phyloP scores from a whole-genome alignment of 257 asterid species.

The Ocimum tenuiflorum region DNA sequence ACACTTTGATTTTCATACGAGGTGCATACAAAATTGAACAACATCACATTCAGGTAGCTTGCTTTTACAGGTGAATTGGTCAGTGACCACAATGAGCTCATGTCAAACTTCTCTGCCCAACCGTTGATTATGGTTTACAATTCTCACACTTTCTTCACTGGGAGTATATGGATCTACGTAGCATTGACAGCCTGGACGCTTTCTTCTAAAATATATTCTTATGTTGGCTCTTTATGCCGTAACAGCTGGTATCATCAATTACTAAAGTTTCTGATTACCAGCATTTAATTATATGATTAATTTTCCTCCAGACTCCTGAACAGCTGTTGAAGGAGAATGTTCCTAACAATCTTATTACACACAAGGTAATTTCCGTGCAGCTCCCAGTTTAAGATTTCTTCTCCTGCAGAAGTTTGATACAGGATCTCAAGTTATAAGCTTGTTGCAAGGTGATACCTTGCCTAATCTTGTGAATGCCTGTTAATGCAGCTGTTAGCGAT shows the following conservation, averaged over 20 bases:
- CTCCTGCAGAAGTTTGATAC: conserved; percentile 17
- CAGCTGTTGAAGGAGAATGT: conserved; percentile 77
- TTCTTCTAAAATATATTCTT: not conserved
- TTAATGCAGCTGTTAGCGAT: conserved; percentile 79
- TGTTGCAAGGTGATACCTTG: conserved; percentile 3
- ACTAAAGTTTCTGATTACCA: conserved; percentile 3
- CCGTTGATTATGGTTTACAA: not conserved
- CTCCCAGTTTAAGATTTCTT: conserved; percentile 5
- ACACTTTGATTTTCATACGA: not conserved
- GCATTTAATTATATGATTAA: conserved; percentile 13
- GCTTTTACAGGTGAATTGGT: conserved; percentile 77
- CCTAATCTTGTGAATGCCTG: conserved; percentile 19
- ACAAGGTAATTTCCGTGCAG: conserved; percentile 55
- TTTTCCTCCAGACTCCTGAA: conserved; percentile 73
- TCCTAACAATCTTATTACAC: conserved; percentile 67
- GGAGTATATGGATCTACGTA: not conserved
- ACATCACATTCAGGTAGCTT: conserved; percentile 14
- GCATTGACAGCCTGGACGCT: not conserved
- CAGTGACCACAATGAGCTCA: conserved; percentile 95
- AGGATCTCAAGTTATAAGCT: conserved; percentile 16
- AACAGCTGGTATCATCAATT: conserved; percentile 2
- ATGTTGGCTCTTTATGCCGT: not conserved
- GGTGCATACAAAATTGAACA: not conserved
- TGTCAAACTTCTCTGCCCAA: conserved; percentile 99
- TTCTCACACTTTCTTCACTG: not conserved